Evolutionary conservation across 1,284 basidiomycete genomes (phyloP), one percentile per base, ranked within the genome.

Genomic region (Coriolopsis trogii): DNA sequence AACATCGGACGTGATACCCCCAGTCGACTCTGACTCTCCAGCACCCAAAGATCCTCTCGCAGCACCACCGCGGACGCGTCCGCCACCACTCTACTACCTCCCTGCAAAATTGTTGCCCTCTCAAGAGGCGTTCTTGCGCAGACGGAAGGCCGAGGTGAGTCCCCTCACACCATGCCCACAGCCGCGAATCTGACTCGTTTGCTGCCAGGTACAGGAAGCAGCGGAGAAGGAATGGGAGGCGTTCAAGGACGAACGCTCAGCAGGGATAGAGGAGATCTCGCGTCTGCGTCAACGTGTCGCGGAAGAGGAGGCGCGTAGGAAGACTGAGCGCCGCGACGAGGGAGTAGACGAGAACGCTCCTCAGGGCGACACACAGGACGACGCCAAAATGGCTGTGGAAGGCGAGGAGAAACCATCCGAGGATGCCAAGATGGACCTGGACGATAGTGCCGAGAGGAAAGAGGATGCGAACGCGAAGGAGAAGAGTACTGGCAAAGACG

Each of bases 11-110:
- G 70, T 71, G 48, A 82, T 91, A 49, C 78, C 80, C 31, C 63
- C 75, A 49, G 66, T 60, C n/a, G 55, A 57, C 46, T 55, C 64
- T 42, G 59, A 63, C 45, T 20, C 46, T 15, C 40, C 53, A 25
- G 37, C 63, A 28, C 47, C 61, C 39, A 65, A 73, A 31, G 76
- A 77, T 52, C 72, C 78, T 16, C 74, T 84, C 33, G 70, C 74
- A 21, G 72, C 74, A n/a, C 78, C 78, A 3, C 77, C 78, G 23
- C 78, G 85, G 49, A 75, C 82, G 21, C 85, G 89, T 55, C 87
- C 87, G 16, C 85, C 89, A 30, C 86, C 89, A 4, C 61, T 91
- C 9, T 90, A 85, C 65, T 91, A 89, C 61, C 80, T 90, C 37
- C 89, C 89, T 16, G 80, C 79, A 21, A 71, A 84, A 47, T 77